Percentiles rank a stretch among this genome's conserved stretches.
phyloP scores from a whole-genome alignment of 345 rosid genomes.

The Garcia nutans region DNA sequence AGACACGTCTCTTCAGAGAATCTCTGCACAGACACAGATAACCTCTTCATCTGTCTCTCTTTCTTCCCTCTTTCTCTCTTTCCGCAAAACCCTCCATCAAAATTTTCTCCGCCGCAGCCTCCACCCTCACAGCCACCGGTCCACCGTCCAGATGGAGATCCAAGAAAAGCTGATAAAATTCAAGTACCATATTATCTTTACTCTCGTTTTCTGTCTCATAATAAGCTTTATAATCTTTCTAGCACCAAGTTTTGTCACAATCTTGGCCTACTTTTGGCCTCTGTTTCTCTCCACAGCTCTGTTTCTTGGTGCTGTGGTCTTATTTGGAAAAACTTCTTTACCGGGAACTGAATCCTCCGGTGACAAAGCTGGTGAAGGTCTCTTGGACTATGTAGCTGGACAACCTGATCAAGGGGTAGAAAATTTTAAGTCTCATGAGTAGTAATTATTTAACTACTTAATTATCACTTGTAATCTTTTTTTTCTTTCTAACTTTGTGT shows the following conservation, averaged over 20 bases:
- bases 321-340: conserved; percentile 55
- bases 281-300: conserved; percentile 84
- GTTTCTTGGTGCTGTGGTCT: conserved; percentile 64
- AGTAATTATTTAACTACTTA: no score
- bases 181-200: conserved; percentile 50
- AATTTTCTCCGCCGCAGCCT: neutral
- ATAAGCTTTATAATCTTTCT: conserved; percentile 38
- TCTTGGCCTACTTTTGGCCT: conserved; percentile 87
- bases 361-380: conserved; percentile 54
- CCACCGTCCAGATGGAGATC: conserved; percentile 50
- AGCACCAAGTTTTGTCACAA: conserved; percentile 70
- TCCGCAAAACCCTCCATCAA: neutral
- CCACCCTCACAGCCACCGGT: neutral
- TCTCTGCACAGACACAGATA: conserved; percentile 22
- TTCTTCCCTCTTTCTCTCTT: neutral
- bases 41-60: neutral
- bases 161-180: conserved; percentile 53
- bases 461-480: neutral
- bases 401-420: conserved; percentile 40
- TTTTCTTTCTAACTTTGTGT: neutral
- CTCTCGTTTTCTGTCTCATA: conserved; percentile 32
- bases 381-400: conserved; percentile 82
- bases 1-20: conserved; percentile 20
- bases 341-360: conserved; percentile 38
- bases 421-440: conserved; percentile 19